phyloP scores from a whole-genome alignment of 306 rosid species.

The Dryas octopetala region DNA sequence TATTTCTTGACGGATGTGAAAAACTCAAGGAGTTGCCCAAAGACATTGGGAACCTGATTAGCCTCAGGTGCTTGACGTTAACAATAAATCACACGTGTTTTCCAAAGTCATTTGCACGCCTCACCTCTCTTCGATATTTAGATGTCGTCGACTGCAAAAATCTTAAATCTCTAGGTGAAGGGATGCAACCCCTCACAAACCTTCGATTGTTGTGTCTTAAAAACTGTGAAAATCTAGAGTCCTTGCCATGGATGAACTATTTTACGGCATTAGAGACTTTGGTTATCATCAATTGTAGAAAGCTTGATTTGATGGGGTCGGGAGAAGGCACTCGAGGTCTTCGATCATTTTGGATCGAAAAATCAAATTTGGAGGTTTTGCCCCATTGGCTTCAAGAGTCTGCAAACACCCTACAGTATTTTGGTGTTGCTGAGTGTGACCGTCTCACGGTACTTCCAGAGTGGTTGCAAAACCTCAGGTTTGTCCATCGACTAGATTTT shows the following conservation, averaged over 20 bases:
- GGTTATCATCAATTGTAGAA: neutral
- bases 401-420: constrained; percentile 8
- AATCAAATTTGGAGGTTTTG: neutral
- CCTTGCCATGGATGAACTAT: neutral
- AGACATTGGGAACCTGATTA: constrained; percentile 28
- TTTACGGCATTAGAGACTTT: neutral
- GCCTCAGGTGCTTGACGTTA: constrained; percentile 10
- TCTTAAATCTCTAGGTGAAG: neutral
- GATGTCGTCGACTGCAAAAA: rapidly evolving
- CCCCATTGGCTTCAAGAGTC: constrained; percentile 11
- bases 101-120: neutral
- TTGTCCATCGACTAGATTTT: neutral
- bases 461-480: constrained; percentile 22
- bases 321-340: neutral
- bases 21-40: constrained; percentile 15
- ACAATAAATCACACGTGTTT: neutral
- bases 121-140: neutral
- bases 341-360: neutral
- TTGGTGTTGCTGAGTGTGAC: neutral
- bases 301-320: neutral
- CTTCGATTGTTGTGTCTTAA: neutral
- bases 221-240: neutral
- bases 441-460: constrained; percentile 19
- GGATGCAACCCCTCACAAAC: neutral
- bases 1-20: neutral